phyloP scores from a whole-genome alignment of 192 early-diverging fungal genomes.

The Rhizophagus sp. region DNA sequence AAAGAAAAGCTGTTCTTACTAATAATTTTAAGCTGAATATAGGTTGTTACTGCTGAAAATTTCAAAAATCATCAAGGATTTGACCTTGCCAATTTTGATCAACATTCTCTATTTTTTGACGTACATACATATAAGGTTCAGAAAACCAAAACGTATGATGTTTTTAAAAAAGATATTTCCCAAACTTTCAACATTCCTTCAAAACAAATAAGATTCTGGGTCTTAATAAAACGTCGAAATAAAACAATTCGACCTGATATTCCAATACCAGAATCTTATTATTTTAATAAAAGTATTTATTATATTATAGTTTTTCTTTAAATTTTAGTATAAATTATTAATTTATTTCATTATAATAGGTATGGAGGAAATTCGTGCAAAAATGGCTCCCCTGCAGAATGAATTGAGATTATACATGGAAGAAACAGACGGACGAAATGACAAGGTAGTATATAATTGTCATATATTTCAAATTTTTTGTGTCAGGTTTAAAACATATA shows the following conservation, averaged over 20 bases:
- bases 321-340: not conserved
- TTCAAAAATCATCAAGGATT: conserved; percentile 78
- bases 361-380: conserved; percentile 42
- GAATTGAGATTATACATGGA: conserved; percentile 45
- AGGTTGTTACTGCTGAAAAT: conserved; percentile 68
- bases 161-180: conserved; percentile 57
- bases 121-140: conserved; percentile 47
- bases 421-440: conserved; percentile 32
- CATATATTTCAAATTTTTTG: too few species aligned
- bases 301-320: conserved; percentile 32
- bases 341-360: conserved; percentile 27
- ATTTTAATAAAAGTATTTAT: conserved; percentile 44
- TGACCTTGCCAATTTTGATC: conserved; percentile 80
- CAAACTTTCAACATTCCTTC: conserved; percentile 44
- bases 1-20: not conserved
- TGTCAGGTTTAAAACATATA: not conserved
- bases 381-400: conserved; percentile 35
- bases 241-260: conserved; percentile 84
- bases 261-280: conserved; percentile 57
- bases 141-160: conserved; percentile 57
- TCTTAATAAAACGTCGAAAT: conserved; percentile 86
- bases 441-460: conserved; percentile 30
- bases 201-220: conserved; percentile 79
- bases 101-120: not conserved
- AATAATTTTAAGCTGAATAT: not conserved